Evolutionary conservation across 257 asterid species (phyloP).

Genomic region (Solanum lycopersicoides): DNA sequence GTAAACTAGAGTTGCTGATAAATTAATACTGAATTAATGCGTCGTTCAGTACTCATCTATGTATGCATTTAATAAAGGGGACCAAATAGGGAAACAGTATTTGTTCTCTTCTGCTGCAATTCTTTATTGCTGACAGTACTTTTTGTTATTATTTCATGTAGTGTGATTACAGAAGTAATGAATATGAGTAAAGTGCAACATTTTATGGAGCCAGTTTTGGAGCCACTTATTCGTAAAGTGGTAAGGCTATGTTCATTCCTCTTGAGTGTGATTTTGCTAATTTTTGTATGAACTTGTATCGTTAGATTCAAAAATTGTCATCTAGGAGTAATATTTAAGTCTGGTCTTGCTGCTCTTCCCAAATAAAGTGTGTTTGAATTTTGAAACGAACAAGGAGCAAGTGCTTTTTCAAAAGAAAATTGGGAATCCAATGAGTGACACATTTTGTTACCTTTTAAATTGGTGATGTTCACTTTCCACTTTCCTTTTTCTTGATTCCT

Average conservation of each 20-base stretch:
- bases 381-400: background rate
- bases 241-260: slow-evolving; percentile 28
- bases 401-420: background rate
- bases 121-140: background rate
- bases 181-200: slow-evolving; percentile 48
- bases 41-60: background rate
- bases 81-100: background rate
- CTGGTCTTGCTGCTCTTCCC: background rate
- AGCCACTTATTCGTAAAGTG: slow-evolving; percentile 82
- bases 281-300: background rate
- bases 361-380: background rate
- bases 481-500: background rate
- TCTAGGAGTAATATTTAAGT: background rate
- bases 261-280: background rate
- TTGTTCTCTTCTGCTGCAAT: background rate
- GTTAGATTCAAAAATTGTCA: background rate
- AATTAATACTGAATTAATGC: background rate
- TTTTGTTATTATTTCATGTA: slow-evolving; percentile 9
- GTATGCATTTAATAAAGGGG: background rate
- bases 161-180: slow-evolving; percentile 69
- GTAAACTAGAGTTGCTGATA: background rate
- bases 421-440: background rate
- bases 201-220: slow-evolving; percentile 69
- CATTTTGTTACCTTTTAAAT: background rate
- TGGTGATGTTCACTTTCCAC: background rate